Percentiles rank a stretch among this genome's conserved stretches.
Conservation (phyloP, 257 asterid genomes). For the Solanum ossicruentum region DNA sequence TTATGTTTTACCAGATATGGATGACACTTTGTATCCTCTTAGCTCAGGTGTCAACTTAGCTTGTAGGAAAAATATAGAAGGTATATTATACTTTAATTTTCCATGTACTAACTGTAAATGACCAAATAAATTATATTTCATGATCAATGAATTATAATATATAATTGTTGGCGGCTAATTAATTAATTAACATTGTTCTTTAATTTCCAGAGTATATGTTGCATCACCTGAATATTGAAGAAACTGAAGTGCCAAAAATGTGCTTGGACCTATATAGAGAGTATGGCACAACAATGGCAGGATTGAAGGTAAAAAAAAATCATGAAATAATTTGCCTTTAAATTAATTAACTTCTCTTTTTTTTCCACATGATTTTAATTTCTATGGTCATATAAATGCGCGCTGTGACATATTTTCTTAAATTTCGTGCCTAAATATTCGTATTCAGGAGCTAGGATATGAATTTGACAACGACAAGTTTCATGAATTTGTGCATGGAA, state of each 20-base stretch:
- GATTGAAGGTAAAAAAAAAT: slow-evolving; percentile 39
- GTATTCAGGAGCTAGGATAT: slow-evolving; percentile 51
- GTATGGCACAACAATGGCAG: slow-evolving; percentile 93
- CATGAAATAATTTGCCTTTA: neutral
- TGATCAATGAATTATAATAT: neutral
- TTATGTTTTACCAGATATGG: slow-evolving; percentile 44
- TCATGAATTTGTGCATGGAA: slow-evolving; percentile 82
- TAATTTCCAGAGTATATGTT: slow-evolving; percentile 63
- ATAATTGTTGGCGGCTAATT: neutral
- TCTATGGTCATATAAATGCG: neutral
- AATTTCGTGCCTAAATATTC: neutral
- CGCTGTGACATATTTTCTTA: neutral
- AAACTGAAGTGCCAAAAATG: slow-evolving; percentile 58
- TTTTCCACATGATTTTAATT: neutral
- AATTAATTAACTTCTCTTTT: neutral
- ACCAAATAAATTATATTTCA: neutral
- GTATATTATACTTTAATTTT: slow-evolving; percentile 5
- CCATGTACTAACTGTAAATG: neutral
- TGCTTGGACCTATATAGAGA: slow-evolving; percentile 76
- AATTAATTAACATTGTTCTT: neutral
- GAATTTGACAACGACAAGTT: slow-evolving; percentile 67
- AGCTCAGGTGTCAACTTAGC: slow-evolving; percentile 71
- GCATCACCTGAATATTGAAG: slow-evolving; percentile 49
- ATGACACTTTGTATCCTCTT: slow-evolving; percentile 81
- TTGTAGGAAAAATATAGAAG: slow-evolving; percentile 76